Base-by-base conservation (phyloP, 495 filamentous ascomycete species). In the Aspergillus asperescens region DNA sequence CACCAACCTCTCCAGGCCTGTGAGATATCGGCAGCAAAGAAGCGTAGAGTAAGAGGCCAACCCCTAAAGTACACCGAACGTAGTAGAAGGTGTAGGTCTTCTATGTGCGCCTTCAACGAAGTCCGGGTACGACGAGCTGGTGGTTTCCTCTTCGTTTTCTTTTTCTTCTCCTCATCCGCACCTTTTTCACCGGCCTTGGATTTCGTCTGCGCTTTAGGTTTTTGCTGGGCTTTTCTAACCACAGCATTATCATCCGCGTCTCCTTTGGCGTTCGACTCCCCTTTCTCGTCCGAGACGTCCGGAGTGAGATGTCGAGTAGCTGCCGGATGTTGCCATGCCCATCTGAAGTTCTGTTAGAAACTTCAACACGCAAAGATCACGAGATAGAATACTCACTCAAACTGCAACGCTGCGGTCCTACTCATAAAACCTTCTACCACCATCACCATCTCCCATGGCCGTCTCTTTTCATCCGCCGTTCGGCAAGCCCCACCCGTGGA, bases 401-500 rank as follows among this genome's bases (percentile, higher is more conserved):
- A 98, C 62, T 97, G 93, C 54, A 98, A 68, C 3, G 94, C 93
- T 1, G 88, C 89, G 16, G 89, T 81, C 57, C 84, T 82, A 48
- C 85, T 90, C 12, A 87, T 88, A 58, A 98, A 98, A 0, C 94
- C 93, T 2, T 86, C 84, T 1, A 97, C 89, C 5, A 96, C 77
- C 25, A 82, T 82, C 1, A 84, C 76, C 90, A 98, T 96, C 62
- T 97, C 88, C 93, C 94, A 97, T 0, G 94, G 93, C 45, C 87
- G 77, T 39, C 87, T 66, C n/a, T 63, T 63, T 13, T 78, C 64
- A 15, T 77, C 74, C n/a, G 80, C 77, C 4, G 93, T 98, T 22
- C 81, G 76, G 25, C 73, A 77, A 25, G 93, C 93, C 23, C 93
- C 93, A 37, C 93, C 93, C 58, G 80, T 84, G 8, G 74, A 68